phyloP scores from a whole-genome alignment of 2,329 filamentous ascomycete species.

The Alternaria metachromatica region DNA sequence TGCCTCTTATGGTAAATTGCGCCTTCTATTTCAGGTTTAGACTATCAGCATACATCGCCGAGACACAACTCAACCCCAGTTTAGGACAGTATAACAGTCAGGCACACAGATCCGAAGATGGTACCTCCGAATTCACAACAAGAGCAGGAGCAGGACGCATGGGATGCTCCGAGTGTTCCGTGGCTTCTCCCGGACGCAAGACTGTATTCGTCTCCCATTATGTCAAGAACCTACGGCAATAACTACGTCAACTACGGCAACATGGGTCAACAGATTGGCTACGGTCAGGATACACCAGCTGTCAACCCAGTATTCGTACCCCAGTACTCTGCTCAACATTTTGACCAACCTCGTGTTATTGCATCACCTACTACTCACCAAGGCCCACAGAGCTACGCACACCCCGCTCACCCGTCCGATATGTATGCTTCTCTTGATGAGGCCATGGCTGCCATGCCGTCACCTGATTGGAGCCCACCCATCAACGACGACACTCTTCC shows the following conservation, averaged over 20 bases:
- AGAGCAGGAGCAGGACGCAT: not conserved
- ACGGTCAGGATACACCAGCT: not conserved
- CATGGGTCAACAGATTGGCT: not conserved
- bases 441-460: not conserved
- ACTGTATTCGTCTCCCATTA: not conserved
- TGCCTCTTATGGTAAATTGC: not conserved
- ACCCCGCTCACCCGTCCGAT: not conserved
- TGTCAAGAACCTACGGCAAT: not conserved
- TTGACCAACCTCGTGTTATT: not conserved
- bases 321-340: not conserved
- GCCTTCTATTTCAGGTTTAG: not conserved
- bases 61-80: not conserved
- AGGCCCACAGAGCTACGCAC: not conserved
- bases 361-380: not conserved
- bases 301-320: accelerated
- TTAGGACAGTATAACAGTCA: not conserved
- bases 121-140: not conserved
- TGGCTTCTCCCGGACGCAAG: not conserved
- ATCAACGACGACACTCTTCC: constrained; percentile 5
- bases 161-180: not conserved
- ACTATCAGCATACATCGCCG: not conserved
- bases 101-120: not conserved
- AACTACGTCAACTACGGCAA: not conserved
- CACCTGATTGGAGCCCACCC: constrained; percentile 2
- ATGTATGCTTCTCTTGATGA: not conserved